These are phyloP conservation scores for Claviceps sp. DNA, from an alignment of 2,329 filamentous ascomycete genomes.

Conservation along the genomic window DNA sequence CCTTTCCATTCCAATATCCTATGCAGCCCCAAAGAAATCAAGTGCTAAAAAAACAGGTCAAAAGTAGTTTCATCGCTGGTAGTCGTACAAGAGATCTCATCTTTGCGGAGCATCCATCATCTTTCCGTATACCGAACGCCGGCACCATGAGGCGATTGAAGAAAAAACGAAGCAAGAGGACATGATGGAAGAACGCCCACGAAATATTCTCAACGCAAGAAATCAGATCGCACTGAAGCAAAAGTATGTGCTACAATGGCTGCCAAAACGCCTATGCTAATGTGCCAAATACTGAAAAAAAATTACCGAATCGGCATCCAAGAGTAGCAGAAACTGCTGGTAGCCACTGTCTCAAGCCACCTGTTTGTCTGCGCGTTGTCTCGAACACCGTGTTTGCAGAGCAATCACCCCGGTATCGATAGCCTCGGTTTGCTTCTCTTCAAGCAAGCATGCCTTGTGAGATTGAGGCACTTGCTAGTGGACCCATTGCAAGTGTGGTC, in stretches of 20 bases:
- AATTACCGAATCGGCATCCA: background rate
- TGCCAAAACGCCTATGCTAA: conserved; percentile 1
- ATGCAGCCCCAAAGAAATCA: background rate
- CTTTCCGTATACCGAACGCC: conserved; percentile 4
- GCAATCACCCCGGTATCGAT: background rate
- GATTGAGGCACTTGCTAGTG: too few relatives aligned
- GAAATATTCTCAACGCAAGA: conserved; percentile 1
- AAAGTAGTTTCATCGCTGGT: background rate
- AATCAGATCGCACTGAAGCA: background rate
- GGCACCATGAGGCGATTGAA: background rate
- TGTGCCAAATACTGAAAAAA: background rate
- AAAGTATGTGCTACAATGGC: background rate
- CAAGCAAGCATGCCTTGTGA: background rate
- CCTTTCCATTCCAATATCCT: background rate
- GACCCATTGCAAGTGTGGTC: too few relatives aligned
- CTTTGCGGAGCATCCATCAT: background rate
- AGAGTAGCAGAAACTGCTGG: background rate
- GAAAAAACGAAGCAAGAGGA: background rate
- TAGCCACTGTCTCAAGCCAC: background rate
- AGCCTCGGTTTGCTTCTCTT: background rate
- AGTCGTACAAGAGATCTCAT: conserved; percentile 1
- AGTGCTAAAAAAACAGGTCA: background rate
- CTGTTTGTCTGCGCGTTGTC: background rate
- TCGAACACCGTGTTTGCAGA: background rate
- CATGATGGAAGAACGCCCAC: background rate